A percentile compares a stretch with the other conserved stretches of the same genome.
Evolutionary conservation across 108 stramenopile species (phyloP).

Genomic region (Skeletonema costatum): DNA sequence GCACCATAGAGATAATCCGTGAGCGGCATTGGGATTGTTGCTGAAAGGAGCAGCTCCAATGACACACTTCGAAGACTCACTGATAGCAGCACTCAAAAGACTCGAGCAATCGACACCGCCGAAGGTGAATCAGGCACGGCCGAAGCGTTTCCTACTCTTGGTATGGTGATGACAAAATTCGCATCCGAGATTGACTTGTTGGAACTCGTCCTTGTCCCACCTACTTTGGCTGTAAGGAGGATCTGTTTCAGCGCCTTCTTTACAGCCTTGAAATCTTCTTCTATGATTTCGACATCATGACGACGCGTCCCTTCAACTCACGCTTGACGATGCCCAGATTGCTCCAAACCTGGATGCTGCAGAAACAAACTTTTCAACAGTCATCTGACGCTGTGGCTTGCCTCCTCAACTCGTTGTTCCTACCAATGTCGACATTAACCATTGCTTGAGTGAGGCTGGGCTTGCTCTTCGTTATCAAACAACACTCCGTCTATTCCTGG

Average conservation of each 20-base stretch:
- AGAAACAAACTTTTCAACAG: too few species aligned
- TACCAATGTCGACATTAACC: too few species aligned
- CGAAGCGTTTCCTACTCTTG: neutral
- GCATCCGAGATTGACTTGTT: neutral
- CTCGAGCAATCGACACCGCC: constrained; percentile 26
- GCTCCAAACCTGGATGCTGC: too few species aligned
- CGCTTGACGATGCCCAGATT: constrained; percentile 10
- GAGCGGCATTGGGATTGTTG: neutral
- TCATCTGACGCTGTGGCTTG: too few species aligned
- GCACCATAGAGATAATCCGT: constrained; percentile 23
- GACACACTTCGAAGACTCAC: constrained; percentile 7
- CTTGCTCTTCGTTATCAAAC: constrained; percentile 17
- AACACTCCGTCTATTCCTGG: constrained; percentile 17
- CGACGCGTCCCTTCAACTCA: constrained; percentile 36
- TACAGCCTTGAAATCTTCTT: constrained; percentile 39
- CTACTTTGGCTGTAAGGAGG: too few species aligned
- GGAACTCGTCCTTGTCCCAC: neutral
- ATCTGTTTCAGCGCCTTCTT: constrained; percentile 20
- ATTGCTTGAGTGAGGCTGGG: too few species aligned
- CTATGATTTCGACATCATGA: constrained; percentile 28
- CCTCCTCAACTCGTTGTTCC: too few species aligned
- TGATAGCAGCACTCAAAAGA: constrained; percentile 30
- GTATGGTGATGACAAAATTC: neutral
- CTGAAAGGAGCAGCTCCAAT: constrained; percentile 30
- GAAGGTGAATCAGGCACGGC: constrained; percentile 27